These are phyloP conservation scores for Gliomastix tumulicola DNA, from an alignment of 2,329 filamentous ascomycete species.

Conservation along the genomic window DNA sequence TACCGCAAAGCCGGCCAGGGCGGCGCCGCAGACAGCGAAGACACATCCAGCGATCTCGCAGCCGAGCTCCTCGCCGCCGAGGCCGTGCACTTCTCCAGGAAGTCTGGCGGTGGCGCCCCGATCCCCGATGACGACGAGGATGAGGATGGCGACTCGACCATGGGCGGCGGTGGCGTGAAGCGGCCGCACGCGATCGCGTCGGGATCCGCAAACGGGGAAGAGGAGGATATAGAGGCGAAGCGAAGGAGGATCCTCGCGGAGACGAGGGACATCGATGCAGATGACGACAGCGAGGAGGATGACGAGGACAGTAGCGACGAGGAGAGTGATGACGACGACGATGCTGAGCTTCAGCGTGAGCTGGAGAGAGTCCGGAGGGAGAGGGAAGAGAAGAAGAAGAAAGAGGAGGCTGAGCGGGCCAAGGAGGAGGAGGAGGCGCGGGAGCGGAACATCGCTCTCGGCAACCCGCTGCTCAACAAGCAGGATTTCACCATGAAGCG, in stretches of 20 bases:
- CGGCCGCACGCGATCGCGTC: conserved; percentile 34
- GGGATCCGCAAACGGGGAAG: conserved; percentile 16
- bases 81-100: conserved; percentile 79
- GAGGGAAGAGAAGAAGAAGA: conserved; percentile 34
- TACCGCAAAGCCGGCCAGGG: conserved; percentile 83
- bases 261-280: conserved; percentile 78
- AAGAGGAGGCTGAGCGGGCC: conserved; percentile 67
- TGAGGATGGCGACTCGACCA: conserved; percentile 28
- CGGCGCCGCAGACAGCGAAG: conserved; percentile 64
- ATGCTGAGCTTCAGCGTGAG: conserved; percentile 84
- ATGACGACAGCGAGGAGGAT: conserved; percentile 53
- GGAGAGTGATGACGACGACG: conserved; percentile 39
- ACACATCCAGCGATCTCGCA: conserved; percentile 66
- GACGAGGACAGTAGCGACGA: conserved; percentile 33
- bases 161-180: conserved; percentile 43
- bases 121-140: conserved; percentile 42
- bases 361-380: conserved; percentile 90
- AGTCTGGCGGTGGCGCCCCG: conserved; percentile 53
- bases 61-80: conserved; percentile 88
- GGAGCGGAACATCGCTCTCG: conserved; percentile 82
- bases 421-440: conserved; percentile 75
- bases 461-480: conserved; percentile 88
- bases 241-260: conserved; percentile 82
- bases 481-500: conserved; percentile 85
- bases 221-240: conserved; percentile 73